Evolutionary conservation across 352 stramenopile genomes (phyloP).

Genomic region (Hyphochytrium catenoides): DNA sequence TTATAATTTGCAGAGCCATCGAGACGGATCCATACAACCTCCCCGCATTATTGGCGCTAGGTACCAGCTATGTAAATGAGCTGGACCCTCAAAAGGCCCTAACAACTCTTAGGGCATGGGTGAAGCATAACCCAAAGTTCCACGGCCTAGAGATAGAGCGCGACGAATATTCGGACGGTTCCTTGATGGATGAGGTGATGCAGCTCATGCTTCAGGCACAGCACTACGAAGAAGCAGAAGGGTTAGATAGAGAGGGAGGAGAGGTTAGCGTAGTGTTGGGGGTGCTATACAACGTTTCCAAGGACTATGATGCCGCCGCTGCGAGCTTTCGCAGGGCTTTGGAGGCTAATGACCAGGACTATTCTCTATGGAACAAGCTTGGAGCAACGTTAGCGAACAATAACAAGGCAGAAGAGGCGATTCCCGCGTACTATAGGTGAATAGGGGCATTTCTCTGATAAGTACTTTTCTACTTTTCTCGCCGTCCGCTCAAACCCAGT

Average conservation of each 20-base stretch:
- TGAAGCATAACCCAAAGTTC: conserved; percentile 91
- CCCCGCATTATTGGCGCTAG: conserved; percentile 69
- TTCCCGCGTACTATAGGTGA: conserved; percentile 68
- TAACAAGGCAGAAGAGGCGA: conserved; percentile 69
- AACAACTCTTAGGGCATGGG: conserved; percentile 80
- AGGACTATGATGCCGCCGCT: conserved; percentile 81
- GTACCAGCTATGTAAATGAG: conserved; percentile 92
- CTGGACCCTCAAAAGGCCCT: conserved; percentile 75
- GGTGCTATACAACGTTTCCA: conserved; percentile 90
- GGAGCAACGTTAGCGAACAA: conserved; percentile 89
- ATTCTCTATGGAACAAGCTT: conserved; percentile 95
- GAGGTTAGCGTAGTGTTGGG: conserved; percentile 38
- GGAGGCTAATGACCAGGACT: conserved; percentile 57
- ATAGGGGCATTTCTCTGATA: too few relatives aligned
- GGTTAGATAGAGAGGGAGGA: too few relatives aligned
- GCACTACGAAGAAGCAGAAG: too few relatives aligned
- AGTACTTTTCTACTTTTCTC: conserved; percentile 11
- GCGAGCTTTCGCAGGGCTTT: conserved; percentile 62
- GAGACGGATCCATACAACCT: conserved; percentile 85
- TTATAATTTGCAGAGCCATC: conserved; percentile 20
- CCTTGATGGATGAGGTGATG: conserved; percentile 77
- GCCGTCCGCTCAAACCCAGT: too few relatives aligned
- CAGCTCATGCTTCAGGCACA: conserved; percentile 74
- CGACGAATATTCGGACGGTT: conserved; percentile 64
- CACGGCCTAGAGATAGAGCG: conserved; percentile 62